phyloP scores from a whole-genome alignment of 2,329 filamentous ascomycete genomes.

The Penicillium aurantiogriseum region DNA sequence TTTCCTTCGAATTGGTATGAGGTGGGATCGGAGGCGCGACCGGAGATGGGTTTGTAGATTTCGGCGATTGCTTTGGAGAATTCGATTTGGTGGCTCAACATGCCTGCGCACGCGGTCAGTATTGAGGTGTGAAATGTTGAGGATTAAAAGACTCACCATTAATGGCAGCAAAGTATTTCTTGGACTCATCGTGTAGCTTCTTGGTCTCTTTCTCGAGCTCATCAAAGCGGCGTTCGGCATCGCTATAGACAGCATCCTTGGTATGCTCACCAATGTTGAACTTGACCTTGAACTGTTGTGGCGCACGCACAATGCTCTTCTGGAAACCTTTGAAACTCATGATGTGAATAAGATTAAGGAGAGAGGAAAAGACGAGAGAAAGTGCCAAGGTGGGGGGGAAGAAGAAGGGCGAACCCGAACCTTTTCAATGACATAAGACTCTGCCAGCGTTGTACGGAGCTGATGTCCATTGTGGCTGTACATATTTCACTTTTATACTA shows the following conservation, averaged over 20 bases:
- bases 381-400: constrained; percentile 5
- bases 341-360: constrained; percentile 19
- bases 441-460: neutral
- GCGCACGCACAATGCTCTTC: constrained; percentile 85
- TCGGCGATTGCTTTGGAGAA: constrained; percentile 95
- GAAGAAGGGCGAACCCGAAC: constrained; percentile 12
- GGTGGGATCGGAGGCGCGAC: constrained; percentile 88
- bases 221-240: constrained; percentile 88
- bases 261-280: constrained; percentile 96
- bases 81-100: constrained; percentile 96
- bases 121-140: neutral
- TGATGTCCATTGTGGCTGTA: constrained; percentile 13
- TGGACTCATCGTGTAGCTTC: constrained; percentile 92
- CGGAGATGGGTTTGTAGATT: constrained; percentile 97
- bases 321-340: constrained; percentile 99
- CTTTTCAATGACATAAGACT: constrained; percentile 28
- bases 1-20: constrained; percentile 80
- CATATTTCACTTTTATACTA: neutral
- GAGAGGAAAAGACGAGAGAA: constrained; percentile 15
- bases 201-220: constrained; percentile 96
- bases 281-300: constrained; percentile 83
- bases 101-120: constrained; percentile 53
- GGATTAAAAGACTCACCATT: constrained; percentile 59
- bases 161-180: constrained; percentile 96
- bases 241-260: constrained; percentile 91